A percentile compares a stretch with the other conserved stretches of the same genome.
Conservation (phyloP, 164 flowering plant genomes). For the Annona cherimola region DNA sequence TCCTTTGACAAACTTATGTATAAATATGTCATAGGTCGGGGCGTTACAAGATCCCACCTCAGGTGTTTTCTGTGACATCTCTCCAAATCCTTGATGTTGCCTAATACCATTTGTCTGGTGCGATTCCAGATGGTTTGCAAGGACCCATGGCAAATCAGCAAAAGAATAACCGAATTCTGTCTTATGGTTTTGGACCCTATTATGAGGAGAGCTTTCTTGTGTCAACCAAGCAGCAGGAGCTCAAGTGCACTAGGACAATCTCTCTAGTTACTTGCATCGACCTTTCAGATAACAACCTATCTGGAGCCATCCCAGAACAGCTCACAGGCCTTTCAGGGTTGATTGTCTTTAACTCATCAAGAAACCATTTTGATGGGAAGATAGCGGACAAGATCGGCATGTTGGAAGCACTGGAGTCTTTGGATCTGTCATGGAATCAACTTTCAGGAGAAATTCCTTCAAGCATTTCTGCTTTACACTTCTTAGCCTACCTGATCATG, state of each 20-base stretch:
- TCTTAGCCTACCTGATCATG: neutral
- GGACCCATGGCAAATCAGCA: conserved; percentile 4
- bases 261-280: no score
- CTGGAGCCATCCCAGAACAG: no score
- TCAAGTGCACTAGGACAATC: neutral
- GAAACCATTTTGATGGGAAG: neutral
- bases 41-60: neutral
- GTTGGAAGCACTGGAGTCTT: neutral
- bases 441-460: neutral
- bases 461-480: neutral
- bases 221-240: neutral
- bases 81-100: conserved; percentile 10
- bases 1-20: no score
- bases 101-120: conserved; percentile 16
- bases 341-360: conserved; percentile 36
- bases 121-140: conserved; percentile 12
- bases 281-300: no score
- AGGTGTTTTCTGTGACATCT: neutral
- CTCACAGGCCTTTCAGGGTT: no score
- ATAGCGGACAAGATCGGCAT: neutral
- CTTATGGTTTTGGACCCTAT: no score
- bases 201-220: neutral
- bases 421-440: neutral
- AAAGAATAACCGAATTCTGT: neutral
- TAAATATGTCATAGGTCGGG: no score